Evolutionary conservation across 31 red algal genomes (phyloP), one percentile per base, ranked within the genome.

Genomic region (Asparagopsis taxiformis): DNA sequence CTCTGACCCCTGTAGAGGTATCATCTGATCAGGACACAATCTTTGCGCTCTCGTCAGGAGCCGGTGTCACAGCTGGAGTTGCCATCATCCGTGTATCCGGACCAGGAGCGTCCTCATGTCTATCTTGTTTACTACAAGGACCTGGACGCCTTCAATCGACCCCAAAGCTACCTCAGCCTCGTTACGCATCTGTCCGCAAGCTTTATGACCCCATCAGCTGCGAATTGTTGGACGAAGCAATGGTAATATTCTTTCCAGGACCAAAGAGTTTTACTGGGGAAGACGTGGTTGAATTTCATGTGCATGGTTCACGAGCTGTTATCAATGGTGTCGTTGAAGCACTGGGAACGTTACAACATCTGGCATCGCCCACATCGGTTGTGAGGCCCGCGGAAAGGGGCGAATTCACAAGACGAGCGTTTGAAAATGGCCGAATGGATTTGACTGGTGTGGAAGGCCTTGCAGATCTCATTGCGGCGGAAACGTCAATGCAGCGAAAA

Each of bases 221-320:
- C 25, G 84, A 87, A 10, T 62, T 91, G 2, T 75, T 98, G 59
- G 95, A 98, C 64, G 76, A 81, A 39, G 91, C 89, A 10, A 49
- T 98, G 16, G 90, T 98, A 19, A 31, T 93, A 3, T 72, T 36
- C 30, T 98, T 98, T 65, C 89, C 89, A 19, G 72, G 74, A 23
- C 95, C 95, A 7, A 44, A 41, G 3, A 80, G 72, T 33, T 98
- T 90, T 55, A 98, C 95, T 21, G 90, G 90, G 2, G 95, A 98
- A 59, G 95, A 98, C 60, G 86, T 98, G 19, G 90, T 70, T 33
- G 95, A 98, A 65, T 49, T 98, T 20, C 91, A 98, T 39, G 74
- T 98, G 21, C 95, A 98, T 37, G 95, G 95, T 20, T 84, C 79
- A 37, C 71, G 72, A n/a, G 90, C 95, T 3, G 87, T 98, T 11